These are phyloP conservation scores for Cystobasidium onofrii DNA, from an alignment of 768 basidiomycete genomes.

Conservation along the genomic window DNA sequence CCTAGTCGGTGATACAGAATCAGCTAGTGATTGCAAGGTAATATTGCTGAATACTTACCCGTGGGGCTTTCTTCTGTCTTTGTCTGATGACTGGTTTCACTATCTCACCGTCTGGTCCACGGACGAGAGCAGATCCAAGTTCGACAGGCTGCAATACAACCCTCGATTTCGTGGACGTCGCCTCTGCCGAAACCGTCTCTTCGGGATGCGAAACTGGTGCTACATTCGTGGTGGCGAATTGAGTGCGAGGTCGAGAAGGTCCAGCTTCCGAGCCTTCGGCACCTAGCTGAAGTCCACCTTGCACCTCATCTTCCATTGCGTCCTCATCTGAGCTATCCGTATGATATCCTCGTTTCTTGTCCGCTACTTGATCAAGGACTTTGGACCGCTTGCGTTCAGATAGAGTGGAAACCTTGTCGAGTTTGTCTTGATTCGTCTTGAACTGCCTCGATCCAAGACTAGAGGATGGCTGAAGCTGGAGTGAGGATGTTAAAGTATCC, in stretches of 20 bases:
- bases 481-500: conserved; percentile 55
- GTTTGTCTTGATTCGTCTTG: conserved; percentile 47
- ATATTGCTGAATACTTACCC: conserved; percentile 34
- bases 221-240: background rate
- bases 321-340: conserved; percentile 35
- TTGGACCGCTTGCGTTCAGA: conserved; percentile 30
- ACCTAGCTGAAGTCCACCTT: conserved; percentile 53
- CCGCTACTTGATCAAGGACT: conserved; percentile 36
- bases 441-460: conserved; percentile 69
- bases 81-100: conserved; percentile 5
- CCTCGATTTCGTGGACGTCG: background rate
- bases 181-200: background rate
- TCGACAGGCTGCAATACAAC: background rate
- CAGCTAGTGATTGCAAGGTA: conserved; percentile 42
- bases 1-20: conserved; percentile 39
- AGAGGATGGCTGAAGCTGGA: conserved; percentile 67
- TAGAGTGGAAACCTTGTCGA: conserved; percentile 34
- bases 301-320: conserved; percentile 43
- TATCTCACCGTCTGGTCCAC: conserved; percentile 23
- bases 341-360: conserved; percentile 39
- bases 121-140: conserved; percentile 12
- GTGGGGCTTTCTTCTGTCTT: conserved; percentile 22
- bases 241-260: conserved; percentile 53
- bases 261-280: conserved; percentile 41
- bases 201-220: background rate